Evolutionary conservation across 1,139 yeast genomes (phyloP).

Genomic region (Yamadazyma mexicana): DNA sequence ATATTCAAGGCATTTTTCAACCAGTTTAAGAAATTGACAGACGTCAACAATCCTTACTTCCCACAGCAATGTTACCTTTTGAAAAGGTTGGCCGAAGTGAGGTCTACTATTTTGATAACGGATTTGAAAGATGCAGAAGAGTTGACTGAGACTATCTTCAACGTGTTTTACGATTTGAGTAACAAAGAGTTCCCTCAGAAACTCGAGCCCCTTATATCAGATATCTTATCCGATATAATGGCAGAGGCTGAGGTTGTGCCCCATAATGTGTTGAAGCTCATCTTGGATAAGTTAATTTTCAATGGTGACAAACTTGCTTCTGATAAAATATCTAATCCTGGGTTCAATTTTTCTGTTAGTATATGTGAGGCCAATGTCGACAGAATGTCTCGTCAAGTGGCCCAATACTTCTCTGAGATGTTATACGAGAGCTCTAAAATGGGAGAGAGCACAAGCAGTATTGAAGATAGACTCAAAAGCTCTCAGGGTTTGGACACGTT

Average conservation of each 20-base stretch:
- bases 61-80: conserved; percentile 67
- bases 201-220: conserved; percentile 61
- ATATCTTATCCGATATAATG: conserved; percentile 72
- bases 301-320: conserved; percentile 10
- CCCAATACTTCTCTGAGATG: conserved; percentile 79
- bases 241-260: conserved; percentile 76
- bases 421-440: conserved; percentile 50
- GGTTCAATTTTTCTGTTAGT: conserved; percentile 64
- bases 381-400: conserved; percentile 73
- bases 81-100: conserved; percentile 71
- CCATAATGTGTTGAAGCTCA: conserved; percentile 55
- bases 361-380: conserved; percentile 74
- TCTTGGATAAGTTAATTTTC: conserved; percentile 53
- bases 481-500: conserved; percentile 43
- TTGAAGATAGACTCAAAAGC: conserved; percentile 14
- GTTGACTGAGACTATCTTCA: conserved; percentile 58
- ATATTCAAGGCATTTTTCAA: conserved; percentile 63
- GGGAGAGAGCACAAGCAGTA: conserved; percentile 20
- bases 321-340: conserved; percentile 47
- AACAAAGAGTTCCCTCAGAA: conserved; percentile 39
- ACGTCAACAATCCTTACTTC: conserved; percentile 63
- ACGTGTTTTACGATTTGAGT: conserved; percentile 58
- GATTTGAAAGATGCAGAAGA: conserved; percentile 67
- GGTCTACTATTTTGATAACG: conserved; percentile 75
- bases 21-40: conserved; percentile 60